Evolutionary conservation across 257 asterid genomes (phyloP), one percentile per base, ranked within the genome.

Genomic region (Solanum piurae): DNA sequence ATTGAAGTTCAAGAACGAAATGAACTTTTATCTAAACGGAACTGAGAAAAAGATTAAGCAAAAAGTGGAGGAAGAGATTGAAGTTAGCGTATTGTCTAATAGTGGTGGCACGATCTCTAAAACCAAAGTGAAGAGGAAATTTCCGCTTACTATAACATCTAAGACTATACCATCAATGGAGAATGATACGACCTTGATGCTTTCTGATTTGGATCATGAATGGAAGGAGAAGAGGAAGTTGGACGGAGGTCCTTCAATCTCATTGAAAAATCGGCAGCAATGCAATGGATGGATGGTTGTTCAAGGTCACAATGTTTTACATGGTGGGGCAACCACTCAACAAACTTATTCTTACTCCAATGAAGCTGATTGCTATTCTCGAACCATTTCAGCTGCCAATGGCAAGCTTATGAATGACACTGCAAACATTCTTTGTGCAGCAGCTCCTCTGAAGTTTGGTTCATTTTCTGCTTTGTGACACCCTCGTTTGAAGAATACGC

Each of bases 221-320:
- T 20, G 92, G 69, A 71, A 85, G 88, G 95, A 92, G 94, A 91
- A 92, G 94, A 90, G 90, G 94, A 89, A 72, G 66, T 52, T 25
- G 2, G n/a, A 21, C 0, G 91, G 91, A 12, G 38, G 33, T 12
- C 69, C 77, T 18, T n/a, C 84, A 86, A 92, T 91, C 89, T 84
- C 76, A 12, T 27, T 93, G 86, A 55, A 16, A 10, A 95, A 91
- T 87, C 89, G 38, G 20, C 98, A 95, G 89, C 44, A 88, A 68
- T 90, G 92, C 46, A 87, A 52, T 0, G 98, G 98, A 44, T 93
- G 97, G 96, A 91, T 95, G 95, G 90, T 88, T 80, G 94, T 95
- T 40, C 88, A 88, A 83, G 97, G 89, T 71, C 88, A 89, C 6
- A 91, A 91, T 83, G 97, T 94, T 64, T 77, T 95, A 82, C 91